phyloP scores from a whole-genome alignment of 2,329 filamentous ascomycete species.

The Fusarium acutatum region DNA sequence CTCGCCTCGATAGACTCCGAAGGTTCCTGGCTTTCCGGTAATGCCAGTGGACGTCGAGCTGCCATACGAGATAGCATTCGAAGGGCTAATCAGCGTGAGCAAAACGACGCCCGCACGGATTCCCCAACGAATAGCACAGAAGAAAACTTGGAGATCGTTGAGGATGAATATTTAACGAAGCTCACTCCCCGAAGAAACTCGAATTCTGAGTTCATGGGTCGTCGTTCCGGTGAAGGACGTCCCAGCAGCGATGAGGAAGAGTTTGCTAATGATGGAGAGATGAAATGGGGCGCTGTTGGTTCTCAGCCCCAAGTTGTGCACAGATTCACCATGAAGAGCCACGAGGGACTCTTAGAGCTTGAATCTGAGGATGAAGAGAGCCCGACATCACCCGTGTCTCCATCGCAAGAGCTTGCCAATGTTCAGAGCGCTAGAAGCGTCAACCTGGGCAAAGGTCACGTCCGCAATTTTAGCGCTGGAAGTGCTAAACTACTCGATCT shows the following conservation, averaged over 20 bases:
- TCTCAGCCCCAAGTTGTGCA: constrained; percentile 67
- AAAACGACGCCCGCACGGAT: constrained; percentile 47
- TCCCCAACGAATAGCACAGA: constrained; percentile 58
- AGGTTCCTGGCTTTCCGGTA: constrained; percentile 92
- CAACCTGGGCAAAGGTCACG: constrained; percentile 71
- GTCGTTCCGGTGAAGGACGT: constrained; percentile 60
- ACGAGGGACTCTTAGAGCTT: constrained; percentile 59
- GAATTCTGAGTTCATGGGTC: constrained; percentile 43
- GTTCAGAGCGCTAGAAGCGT: constrained; percentile 75
- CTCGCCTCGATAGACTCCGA: constrained; percentile 95
- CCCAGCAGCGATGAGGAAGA: constrained; percentile 69
- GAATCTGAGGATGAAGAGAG: constrained; percentile 48
- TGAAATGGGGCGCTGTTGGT: constrained; percentile 62
- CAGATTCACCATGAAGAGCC: constrained; percentile 61
- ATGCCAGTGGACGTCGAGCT: constrained; percentile 60
- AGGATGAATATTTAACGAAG: constrained; percentile 78
- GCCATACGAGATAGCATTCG: constrained; percentile 55
- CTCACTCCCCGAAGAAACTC: constrained; percentile 44
- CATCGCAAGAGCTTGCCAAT: constrained; percentile 49
- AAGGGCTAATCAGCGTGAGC: constrained; percentile 44
- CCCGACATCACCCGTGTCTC: constrained; percentile 41
- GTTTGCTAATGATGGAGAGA: constrained; percentile 51
- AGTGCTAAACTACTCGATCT: constrained; percentile 80
- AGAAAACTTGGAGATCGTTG: constrained; percentile 68
- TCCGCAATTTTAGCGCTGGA: constrained; percentile 77